phyloP scores from a whole-genome alignment of 2,329 filamentous ascomycete species.

The Beauveria asiatica region DNA sequence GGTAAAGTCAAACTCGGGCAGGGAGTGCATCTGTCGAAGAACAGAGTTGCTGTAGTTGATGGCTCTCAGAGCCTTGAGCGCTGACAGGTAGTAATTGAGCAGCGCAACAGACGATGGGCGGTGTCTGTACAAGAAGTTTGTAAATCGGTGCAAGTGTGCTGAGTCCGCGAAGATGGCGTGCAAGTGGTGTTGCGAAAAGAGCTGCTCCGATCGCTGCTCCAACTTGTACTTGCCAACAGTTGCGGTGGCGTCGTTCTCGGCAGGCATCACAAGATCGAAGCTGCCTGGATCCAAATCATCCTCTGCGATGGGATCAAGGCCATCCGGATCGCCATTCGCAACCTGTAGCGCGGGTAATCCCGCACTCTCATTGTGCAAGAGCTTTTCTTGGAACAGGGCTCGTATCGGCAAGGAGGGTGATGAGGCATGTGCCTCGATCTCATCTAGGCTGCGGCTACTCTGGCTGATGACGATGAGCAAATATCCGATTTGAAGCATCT shows the following conservation, averaged over 20 bases:
- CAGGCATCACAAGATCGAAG: conserved; percentile 26
- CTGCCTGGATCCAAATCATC: conserved; percentile 30
- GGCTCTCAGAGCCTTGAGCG: conserved; percentile 60
- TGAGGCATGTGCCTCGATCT: not conserved
- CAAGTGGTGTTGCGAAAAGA: conserved; percentile 60
- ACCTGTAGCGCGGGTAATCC: conserved; percentile 15
- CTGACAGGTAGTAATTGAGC: conserved; percentile 63
- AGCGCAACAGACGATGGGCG: conserved; percentile 56
- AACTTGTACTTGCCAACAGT: conserved; percentile 35
- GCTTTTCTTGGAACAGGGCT: not conserved
- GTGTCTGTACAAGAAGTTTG: conserved; percentile 52
- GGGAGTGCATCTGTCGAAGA: conserved; percentile 9
- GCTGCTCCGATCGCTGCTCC: conserved; percentile 52
- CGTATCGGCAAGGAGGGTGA: not conserved
- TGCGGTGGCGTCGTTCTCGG: conserved; percentile 6
- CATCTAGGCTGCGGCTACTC: conserved; percentile 3
- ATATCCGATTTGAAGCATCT: not conserved
- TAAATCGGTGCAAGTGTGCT: conserved; percentile 55
- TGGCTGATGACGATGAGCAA: not conserved
- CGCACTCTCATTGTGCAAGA: not conserved
- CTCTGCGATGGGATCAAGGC: conserved; percentile 26
- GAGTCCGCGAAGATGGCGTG: conserved; percentile 57
- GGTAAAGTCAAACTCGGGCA: conserved; percentile 12
- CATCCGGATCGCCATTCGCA: conserved; percentile 16
- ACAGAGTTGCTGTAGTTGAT: conserved; percentile 61